Evolutionary conservation across 2,329 filamentous ascomycete genomes (phyloP).

Genomic region (Penicillium janthinellum): DNA sequence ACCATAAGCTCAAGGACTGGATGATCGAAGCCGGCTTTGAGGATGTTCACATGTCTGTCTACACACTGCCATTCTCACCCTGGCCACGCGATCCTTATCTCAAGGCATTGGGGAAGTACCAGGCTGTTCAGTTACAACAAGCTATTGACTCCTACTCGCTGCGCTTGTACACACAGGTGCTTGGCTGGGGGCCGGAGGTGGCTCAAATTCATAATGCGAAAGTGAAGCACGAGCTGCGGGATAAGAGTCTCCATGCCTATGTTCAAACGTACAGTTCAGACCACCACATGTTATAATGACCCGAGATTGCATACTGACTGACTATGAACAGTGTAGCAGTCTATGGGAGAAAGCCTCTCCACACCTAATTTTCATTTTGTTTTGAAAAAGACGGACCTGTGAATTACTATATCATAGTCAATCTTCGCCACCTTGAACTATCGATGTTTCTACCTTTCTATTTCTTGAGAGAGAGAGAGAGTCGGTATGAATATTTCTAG

Average conservation of each 20-base stretch:
- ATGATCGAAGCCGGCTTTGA: conserved; percentile 30
- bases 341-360: conserved; percentile 17
- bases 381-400: no score
- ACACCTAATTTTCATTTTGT: background rate
- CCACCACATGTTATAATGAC: background rate
- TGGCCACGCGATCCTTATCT: conserved; percentile 22
- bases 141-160: conserved; percentile 25
- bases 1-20: conserved; percentile 27
- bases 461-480: no score
- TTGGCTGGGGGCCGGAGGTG: conserved; percentile 20
- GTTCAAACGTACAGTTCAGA: conserved; percentile 20
- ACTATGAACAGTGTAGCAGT: conserved; percentile 14
- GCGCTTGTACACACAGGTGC: conserved; percentile 22
- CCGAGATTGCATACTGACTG: conserved; percentile 12
- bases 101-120: conserved; percentile 20
- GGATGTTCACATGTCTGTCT: conserved; percentile 18
- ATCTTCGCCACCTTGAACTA: no score
- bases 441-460: no score
- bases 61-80: conserved; percentile 20
- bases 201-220: conserved; percentile 23
- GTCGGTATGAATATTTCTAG: no score
- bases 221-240: conserved; percentile 20
- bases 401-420: no score
- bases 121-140: conserved; percentile 21
- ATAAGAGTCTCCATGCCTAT: conserved; percentile 23